Percentiles rank a stretch among this genome's conserved stretches.
These are phyloP conservation scores for Cryphonectria naterciae DNA, from an alignment of 2,329 filamentous ascomycete species.

Conservation along the genomic window DNA sequence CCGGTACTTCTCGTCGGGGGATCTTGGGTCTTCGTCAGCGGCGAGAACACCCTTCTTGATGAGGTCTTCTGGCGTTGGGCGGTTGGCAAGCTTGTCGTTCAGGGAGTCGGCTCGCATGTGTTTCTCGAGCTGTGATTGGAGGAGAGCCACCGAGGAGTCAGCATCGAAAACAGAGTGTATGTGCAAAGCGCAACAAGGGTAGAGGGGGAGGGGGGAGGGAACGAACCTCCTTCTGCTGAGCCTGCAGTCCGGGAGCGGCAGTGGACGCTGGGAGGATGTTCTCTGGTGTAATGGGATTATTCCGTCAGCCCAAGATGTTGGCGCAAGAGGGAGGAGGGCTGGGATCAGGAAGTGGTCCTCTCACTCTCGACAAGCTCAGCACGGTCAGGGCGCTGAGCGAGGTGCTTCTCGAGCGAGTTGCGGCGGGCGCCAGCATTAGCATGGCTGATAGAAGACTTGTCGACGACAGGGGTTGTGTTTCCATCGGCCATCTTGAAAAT, in stretches of 20 bases:
- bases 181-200: not conserved
- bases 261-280: conserved; percentile 84
- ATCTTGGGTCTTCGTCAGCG: conserved; percentile 63
- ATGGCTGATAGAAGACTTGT: conserved; percentile 62
- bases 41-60: conserved; percentile 77
- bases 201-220: not conserved
- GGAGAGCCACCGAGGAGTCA: conserved; percentile 3
- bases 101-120: conserved; percentile 86
- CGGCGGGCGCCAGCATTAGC: conserved; percentile 52
- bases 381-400: conserved; percentile 74
- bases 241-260: conserved; percentile 78
- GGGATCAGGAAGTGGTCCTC: conserved; percentile 37
- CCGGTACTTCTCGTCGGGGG: conserved; percentile 59
- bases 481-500: conserved; percentile 48
- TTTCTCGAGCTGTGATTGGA: conserved; percentile 64
- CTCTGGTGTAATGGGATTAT: conserved; percentile 49
- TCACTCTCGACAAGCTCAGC: conserved; percentile 79
- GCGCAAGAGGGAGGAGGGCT: not conserved
- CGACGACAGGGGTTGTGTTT: conserved; percentile 57
- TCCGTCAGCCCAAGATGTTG: conserved; percentile 16
- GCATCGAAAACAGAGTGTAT: not conserved
- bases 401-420: conserved; percentile 74
- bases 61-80: conserved; percentile 76
- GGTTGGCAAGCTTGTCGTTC: conserved; percentile 81
- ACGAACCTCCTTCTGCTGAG: conserved; percentile 73